Conservation (phyloP, 352 stramenopile genomes). For the Phytophthora sp. region DNA sequence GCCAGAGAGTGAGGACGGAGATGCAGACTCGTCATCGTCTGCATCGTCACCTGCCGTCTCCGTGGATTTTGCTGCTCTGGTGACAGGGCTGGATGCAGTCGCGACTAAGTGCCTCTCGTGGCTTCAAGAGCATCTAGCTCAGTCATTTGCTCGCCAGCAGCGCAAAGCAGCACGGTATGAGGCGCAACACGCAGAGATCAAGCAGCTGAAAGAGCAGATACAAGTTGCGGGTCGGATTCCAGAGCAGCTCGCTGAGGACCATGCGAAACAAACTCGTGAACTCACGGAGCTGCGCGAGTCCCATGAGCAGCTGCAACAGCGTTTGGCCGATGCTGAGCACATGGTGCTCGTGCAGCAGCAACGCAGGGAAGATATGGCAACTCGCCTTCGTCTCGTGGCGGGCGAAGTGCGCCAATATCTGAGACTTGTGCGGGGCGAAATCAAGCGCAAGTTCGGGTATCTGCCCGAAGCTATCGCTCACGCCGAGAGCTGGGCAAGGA, state of each 20-base stretch:
- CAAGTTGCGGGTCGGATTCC: slow-evolving; percentile 26
- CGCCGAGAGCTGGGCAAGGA: slow-evolving; percentile 59
- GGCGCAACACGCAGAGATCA: slow-evolving; percentile 51
- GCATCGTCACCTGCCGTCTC: slow-evolving; percentile 2
- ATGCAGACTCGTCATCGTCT: slow-evolving; percentile 11
- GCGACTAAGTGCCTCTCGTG: slow-evolving; percentile 61
- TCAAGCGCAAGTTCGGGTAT: slow-evolving; percentile 83
- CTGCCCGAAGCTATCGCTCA: slow-evolving; percentile 79
- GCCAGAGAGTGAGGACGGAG: neutral
- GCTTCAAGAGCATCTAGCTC: slow-evolving; percentile 55
- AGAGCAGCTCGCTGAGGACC: slow-evolving; percentile 29
- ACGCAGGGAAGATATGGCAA: slow-evolving; percentile 39
- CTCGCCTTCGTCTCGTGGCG: slow-evolving; percentile 58
- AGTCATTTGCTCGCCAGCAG: slow-evolving; percentile 54
- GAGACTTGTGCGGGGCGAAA: slow-evolving; percentile 69
- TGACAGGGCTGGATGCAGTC: slow-evolving; percentile 49
- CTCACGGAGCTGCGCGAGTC: slow-evolving; percentile 31
- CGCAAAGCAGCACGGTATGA: slow-evolving; percentile 54
- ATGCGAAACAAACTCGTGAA: slow-evolving; percentile 38
- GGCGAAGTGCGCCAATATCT: slow-evolving; percentile 74
- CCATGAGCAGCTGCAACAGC: slow-evolving; percentile 27
- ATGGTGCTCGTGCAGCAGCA: slow-evolving; percentile 28
- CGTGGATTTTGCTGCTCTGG: slow-evolving; percentile 27
- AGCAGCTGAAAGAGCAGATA: slow-evolving; percentile 39
- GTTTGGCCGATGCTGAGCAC: slow-evolving; percentile 15